Conservation (phyloP, 805 yeast genomes). For the Huiozyma sinensis region DNA sequence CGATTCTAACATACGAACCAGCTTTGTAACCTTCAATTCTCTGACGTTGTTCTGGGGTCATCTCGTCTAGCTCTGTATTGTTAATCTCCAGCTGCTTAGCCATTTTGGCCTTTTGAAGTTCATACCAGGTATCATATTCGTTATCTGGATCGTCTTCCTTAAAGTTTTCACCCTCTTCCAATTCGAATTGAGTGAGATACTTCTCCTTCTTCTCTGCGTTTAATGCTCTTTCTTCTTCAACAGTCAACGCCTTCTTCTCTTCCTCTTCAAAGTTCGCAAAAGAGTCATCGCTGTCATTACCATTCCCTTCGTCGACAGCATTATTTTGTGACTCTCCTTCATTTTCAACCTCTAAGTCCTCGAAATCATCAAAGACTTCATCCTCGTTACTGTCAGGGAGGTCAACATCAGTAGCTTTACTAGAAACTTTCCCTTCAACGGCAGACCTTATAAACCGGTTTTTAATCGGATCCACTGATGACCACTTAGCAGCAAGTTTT, state of each 20-base stretch:
- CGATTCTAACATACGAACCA: slow-evolving; percentile 87
- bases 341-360: slow-evolving; percentile 31
- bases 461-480: slow-evolving; percentile 20
- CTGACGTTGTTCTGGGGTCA: slow-evolving; percentile 68
- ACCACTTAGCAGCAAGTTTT: slow-evolving; percentile 24
- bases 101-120: slow-evolving; percentile 91
- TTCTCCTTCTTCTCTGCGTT: slow-evolving; percentile 88
- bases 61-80: slow-evolving; percentile 59
- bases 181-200: slow-evolving; percentile 76
- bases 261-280: slow-evolving; percentile 33
- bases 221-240: slow-evolving; percentile 65
- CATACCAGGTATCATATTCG: slow-evolving; percentile 95
- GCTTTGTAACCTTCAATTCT: slow-evolving; percentile 87
- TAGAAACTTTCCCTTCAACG: too few species aligned
- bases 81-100: slow-evolving; percentile 93
- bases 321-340: slow-evolving; percentile 8
- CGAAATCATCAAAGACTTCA: slow-evolving; percentile 47
- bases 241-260: slow-evolving; percentile 35
- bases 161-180: slow-evolving; percentile 51
- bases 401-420: slow-evolving; percentile 13
- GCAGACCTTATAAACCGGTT: slow-evolving; percentile 25
- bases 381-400: slow-evolving; percentile 34
- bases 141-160: slow-evolving; percentile 74
- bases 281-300: slow-evolving; percentile 29
- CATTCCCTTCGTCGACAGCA: slow-evolving; percentile 13